Conservation (phyloP, 140 eudicot species). For the Oenanthe javanica region DNA sequence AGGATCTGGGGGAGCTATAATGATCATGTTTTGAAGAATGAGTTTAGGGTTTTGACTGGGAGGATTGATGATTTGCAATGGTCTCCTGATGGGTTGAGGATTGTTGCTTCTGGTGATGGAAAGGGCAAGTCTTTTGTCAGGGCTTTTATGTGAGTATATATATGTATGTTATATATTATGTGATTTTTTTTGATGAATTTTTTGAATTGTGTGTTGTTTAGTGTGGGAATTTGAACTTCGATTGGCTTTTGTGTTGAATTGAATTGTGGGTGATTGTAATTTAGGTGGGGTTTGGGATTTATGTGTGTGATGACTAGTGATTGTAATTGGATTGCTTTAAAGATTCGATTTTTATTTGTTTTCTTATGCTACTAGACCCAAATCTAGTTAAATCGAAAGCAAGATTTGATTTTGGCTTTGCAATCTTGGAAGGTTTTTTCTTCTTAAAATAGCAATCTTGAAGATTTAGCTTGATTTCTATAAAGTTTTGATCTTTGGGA, state of each 20-base stretch:
- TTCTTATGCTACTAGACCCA: background rate
- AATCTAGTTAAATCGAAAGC: background rate
- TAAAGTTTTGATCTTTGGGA: background rate
- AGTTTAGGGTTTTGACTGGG: slow-evolving; percentile 87
- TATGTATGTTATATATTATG: background rate
- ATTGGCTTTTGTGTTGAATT: background rate
- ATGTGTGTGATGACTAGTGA: background rate
- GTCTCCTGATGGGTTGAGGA: slow-evolving; percentile 86
- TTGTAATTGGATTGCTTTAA: background rate
- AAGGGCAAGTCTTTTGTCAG: slow-evolving; percentile 84
- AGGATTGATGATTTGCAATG: slow-evolving; percentile 94
- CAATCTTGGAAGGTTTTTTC: background rate
- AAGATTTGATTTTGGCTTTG: background rate
- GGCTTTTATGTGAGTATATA: slow-evolving; percentile 75
- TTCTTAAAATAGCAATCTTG: background rate
- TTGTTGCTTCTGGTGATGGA: slow-evolving; percentile 92
- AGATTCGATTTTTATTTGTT: background rate
- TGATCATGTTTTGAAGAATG: slow-evolving; percentile 78
- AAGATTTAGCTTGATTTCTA: background rate
- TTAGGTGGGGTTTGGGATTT: background rate
- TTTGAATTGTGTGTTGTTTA: background rate
- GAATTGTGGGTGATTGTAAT: background rate
- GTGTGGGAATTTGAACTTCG: background rate
- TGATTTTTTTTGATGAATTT: background rate
- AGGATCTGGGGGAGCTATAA: slow-evolving; percentile 97